These are phyloP conservation scores for Aspergillaceae sp. DNA, from an alignment of 2,329 filamentous ascomycete genomes.

Conservation along the genomic window DNA sequence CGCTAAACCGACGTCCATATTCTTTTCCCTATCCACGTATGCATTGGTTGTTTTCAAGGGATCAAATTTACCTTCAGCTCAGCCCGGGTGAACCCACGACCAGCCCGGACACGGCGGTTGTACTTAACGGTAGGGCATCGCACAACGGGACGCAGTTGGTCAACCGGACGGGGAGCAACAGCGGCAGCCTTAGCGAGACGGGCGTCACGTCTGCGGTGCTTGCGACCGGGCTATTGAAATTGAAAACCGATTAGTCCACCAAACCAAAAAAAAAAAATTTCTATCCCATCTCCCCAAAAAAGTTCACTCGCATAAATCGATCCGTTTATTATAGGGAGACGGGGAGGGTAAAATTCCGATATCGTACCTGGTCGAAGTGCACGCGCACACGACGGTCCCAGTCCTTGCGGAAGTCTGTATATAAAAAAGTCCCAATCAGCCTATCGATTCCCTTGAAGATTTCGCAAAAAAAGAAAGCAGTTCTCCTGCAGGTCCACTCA, in stretches of 20 bases:
- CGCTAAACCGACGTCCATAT: neutral
- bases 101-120: constrained; percentile 94
- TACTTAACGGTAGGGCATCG: constrained; percentile 98
- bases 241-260: constrained; percentile 30
- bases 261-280: constrained; percentile 11
- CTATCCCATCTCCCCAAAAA: neutral
- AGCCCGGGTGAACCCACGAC: constrained; percentile 93
- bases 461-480: constrained; percentile 1
- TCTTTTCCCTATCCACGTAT: neutral
- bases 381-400: constrained; percentile 98
- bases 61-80: constrained; percentile 79
- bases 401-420: constrained; percentile 94
- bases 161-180: constrained; percentile 90
- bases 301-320: constrained; percentile 1
- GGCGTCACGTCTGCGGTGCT: constrained; percentile 82
- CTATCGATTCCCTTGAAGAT: constrained; percentile 12
- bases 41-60: neutral
- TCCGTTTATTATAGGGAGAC: constrained; percentile 10
- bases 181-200: constrained; percentile 92
- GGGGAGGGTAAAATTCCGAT: constrained; percentile 19
- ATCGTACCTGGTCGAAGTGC: constrained; percentile 98
- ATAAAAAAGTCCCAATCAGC: constrained; percentile 20
- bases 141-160: constrained; percentile 92
- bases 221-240: constrained; percentile 73
- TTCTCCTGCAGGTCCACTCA: constrained; percentile 41